Base-by-base conservation (phyloP, 495 filamentous ascomycete genomes). In the Parathielavia hyrcaniae region DNA sequence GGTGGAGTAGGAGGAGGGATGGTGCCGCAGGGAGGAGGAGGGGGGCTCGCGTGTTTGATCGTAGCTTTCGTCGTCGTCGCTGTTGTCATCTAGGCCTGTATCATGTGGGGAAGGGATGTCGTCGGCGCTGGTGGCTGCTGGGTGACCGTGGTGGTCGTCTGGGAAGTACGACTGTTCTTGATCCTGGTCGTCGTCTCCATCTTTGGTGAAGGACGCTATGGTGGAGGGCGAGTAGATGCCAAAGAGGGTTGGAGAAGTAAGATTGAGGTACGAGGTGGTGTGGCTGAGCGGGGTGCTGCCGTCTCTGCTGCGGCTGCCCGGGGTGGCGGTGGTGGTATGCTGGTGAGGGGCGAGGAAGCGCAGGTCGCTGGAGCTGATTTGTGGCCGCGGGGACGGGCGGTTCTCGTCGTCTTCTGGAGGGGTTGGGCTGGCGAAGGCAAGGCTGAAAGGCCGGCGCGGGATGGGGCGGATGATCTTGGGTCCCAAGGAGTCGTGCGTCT, bases 231-330 rank as follows among this genome's bases (percentile, higher is more conserved):
- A 80, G 74, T 93, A 97, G 68, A 97, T 98, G 45, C 93, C 93
- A 61, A 85, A 87, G 0, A 97, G 82, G 1, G 93, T 96, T 3
- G 88, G 89, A 14, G 87, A 84, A 30, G 91, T 96, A 51, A 97
- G 80, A 68, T 96, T 95, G 64, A 92, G 79, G 30, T 89, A 79
- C 4, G 57, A 59, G 23, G 57, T 40, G 40, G 50, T 59, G 34
- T 59, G 43, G 43, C 47, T 53, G 32, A 59, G 50, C 41, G 57
- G 61, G 22, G 73, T 62, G 36, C 66, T 66, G 23, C 64, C 66
- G 46, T 61, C 41, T 50, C 61, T 56, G 52, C 30, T 36, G 45
- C 43, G 45, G 43, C 64, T 39, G 57, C 61, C 23, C 54, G 60
- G 35, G 63, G 50, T 38, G 67, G 51, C n/a, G n/a, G n/a, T 53